These are phyloP conservation scores for Euphorbia corollata DNA, from an alignment of 441 rosid species.

Conservation along the genomic window DNA sequence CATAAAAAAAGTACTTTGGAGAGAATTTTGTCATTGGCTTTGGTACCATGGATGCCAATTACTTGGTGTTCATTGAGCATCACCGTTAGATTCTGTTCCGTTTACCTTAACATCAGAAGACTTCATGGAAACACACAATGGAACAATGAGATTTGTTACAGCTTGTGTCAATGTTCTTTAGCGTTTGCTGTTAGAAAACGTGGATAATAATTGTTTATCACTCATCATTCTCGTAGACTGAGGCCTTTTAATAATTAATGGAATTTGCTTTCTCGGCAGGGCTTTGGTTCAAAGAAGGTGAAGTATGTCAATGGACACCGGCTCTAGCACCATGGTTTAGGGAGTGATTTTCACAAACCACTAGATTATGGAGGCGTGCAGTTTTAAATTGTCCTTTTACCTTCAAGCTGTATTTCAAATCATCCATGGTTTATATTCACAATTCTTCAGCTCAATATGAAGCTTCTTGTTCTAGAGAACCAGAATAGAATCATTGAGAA, in stretches of 20 bases:
- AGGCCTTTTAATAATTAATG: background rate
- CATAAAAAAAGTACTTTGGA: background rate
- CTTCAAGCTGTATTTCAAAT: slow-evolving; percentile 11
- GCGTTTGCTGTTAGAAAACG: background rate
- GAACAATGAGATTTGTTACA: background rate
- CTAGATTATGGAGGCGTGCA: slow-evolving; percentile 12
- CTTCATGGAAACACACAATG: background rate
- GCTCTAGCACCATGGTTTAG: slow-evolving; percentile 64
- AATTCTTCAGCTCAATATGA: background rate
- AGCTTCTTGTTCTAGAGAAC: background rate
- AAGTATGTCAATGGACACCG: slow-evolving; percentile 73
- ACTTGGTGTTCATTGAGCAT: background rate
- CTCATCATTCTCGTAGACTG: background rate
- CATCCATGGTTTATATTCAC: background rate
- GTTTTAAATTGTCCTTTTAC: slow-evolving; percentile 15
- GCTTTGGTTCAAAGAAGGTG: slow-evolving; percentile 88
- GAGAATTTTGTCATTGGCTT: background rate
- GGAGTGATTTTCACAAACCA: slow-evolving; percentile 31
- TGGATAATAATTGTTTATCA: background rate
- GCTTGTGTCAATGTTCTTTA: background rate
- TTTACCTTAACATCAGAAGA: background rate
- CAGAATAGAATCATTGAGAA: background rate
- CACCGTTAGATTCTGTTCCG: background rate
- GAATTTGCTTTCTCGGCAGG: slow-evolving; percentile 33
- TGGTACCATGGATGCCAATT: background rate